These are phyloP conservation scores for Lepidium africanum DNA, from an alignment of 345 rosid species.

Conservation along the genomic window DNA sequence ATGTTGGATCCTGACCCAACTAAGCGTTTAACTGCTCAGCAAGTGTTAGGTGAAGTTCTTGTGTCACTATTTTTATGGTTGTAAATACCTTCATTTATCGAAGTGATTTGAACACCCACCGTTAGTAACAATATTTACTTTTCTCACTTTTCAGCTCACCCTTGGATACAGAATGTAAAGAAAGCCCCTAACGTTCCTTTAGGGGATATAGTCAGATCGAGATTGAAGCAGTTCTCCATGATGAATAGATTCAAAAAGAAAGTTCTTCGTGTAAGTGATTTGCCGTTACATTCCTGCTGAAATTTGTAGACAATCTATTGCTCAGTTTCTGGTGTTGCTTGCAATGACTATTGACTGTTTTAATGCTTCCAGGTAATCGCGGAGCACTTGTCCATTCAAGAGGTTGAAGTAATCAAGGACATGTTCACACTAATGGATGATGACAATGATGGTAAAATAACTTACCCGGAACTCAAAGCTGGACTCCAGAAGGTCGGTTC, in stretches of 20 bases:
- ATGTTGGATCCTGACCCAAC: constrained; percentile 82
- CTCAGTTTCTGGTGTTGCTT: not conserved
- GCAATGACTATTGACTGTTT: not conserved
- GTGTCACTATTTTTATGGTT: not conserved
- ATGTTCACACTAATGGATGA: constrained; percentile 91
- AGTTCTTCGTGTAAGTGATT: constrained; percentile 65
- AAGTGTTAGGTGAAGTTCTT: constrained; percentile 70
- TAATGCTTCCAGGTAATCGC: constrained; percentile 75
- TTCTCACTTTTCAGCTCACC: constrained; percentile 50
- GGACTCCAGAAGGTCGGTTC: constrained; percentile 94
- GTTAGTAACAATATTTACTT: not conserved
- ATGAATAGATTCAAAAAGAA: constrained; percentile 97
- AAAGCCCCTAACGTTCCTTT: constrained; percentile 96
- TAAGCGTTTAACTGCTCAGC: constrained; percentile 76
- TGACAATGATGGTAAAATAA: constrained; percentile 76
- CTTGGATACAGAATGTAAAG: constrained; percentile 91
- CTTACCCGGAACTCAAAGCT: constrained; percentile 69
- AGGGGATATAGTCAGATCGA: constrained; percentile 89
- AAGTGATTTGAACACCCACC: not conserved
- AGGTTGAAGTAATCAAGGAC: constrained; percentile 88
- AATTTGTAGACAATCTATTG: not conserved
- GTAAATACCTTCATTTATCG: not conserved
- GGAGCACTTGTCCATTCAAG: constrained; percentile 73
- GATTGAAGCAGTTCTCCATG: constrained; percentile 88
- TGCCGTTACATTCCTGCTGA: not conserved